These are phyloP conservation scores for Dactylellina parvicollis DNA, from an alignment of 2,329 filamentous ascomycete genomes.

Conservation along the genomic window DNA sequence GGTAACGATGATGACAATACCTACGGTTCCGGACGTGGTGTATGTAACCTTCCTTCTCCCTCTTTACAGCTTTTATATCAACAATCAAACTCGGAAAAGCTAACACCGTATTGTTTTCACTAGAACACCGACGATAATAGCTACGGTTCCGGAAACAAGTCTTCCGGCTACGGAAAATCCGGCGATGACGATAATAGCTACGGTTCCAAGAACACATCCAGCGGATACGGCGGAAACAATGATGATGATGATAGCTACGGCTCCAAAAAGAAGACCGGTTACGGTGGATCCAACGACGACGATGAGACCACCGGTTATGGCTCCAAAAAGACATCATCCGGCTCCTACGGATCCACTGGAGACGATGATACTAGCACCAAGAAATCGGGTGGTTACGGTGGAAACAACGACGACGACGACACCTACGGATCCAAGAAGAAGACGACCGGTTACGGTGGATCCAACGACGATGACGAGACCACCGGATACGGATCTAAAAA, in stretches of 20 bases:
- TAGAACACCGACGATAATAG: slow-evolving; percentile 4
- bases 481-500: slow-evolving; percentile 51
- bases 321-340: slow-evolving; percentile 58
- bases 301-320: slow-evolving; percentile 24
- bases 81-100: too few relatives aligned
- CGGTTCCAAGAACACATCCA: slow-evolving; percentile 45
- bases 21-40: slow-evolving; percentile 6
- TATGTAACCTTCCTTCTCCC: background rate
- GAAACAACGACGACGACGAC: slow-evolving; percentile 36
- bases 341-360: slow-evolving; percentile 16
- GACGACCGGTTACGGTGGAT: background rate
- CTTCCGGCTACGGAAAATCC: slow-evolving; percentile 1
- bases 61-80: too few relatives aligned
- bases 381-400: slow-evolving; percentile 56
- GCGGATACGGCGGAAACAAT: slow-evolving; percentile 26
- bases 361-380: slow-evolving; percentile 49
- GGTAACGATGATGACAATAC: slow-evolving; percentile 2
- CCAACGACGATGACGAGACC: background rate
- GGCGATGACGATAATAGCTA: slow-evolving; percentile 50
- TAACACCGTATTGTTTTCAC: too few relatives aligned
- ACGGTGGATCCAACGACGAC: background rate
- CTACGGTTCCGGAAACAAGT: slow-evolving; percentile 55
- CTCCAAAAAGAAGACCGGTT: slow-evolving; percentile 3
- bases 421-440: slow-evolving; percentile 29
- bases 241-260: slow-evolving; percentile 14